Conservation (phyloP, 495 filamentous ascomycete genomes). For the Xylaria scruposa region DNA sequence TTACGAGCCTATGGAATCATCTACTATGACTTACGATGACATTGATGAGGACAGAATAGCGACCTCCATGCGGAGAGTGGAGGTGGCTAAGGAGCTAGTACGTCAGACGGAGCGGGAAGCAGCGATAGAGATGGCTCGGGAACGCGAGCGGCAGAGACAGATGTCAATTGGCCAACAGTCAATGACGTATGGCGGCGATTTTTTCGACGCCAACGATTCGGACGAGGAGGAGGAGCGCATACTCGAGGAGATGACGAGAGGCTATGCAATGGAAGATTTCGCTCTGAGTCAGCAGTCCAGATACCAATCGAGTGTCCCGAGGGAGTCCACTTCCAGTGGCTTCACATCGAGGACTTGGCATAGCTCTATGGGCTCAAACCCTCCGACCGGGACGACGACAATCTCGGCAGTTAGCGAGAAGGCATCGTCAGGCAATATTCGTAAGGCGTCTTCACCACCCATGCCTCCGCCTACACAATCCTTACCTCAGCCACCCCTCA, state of each 20-base stretch:
- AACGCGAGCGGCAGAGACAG: conserved; percentile 55
- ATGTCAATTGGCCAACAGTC: conserved; percentile 37
- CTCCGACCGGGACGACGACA: conserved; percentile 72
- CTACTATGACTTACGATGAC: conserved; percentile 39
- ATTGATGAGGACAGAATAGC: conserved; percentile 55
- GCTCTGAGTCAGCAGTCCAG: conserved; percentile 58
- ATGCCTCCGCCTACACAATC: conserved; percentile 54
- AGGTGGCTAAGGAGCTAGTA: conserved; percentile 78
- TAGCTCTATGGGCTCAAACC: conserved; percentile 81
- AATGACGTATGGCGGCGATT: conserved; percentile 41
- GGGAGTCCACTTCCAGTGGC: conserved; percentile 88
- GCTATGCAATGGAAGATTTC: conserved; percentile 87
- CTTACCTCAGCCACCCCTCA: conserved; percentile 47
- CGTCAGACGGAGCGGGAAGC: conserved; percentile 77
- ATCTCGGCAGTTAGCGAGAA: conserved; percentile 82
- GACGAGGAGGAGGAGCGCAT: conserved; percentile 93
- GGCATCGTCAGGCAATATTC: conserved; percentile 38
- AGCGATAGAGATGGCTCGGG: conserved; percentile 66
- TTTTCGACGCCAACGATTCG: conserved; percentile 74
- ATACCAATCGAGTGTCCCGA: conserved; percentile 70
- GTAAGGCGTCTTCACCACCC: conserved; percentile 41
- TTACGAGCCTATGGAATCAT: conserved; percentile 73
- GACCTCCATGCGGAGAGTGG: conserved; percentile 71
- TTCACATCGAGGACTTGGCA: conserved; percentile 86
- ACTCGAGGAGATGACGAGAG: conserved; percentile 89